Percentiles rank a stretch among this genome's conserved stretches.
phyloP scores from a whole-genome alignment of 208 protist species.

The Leishmania major region DNA sequence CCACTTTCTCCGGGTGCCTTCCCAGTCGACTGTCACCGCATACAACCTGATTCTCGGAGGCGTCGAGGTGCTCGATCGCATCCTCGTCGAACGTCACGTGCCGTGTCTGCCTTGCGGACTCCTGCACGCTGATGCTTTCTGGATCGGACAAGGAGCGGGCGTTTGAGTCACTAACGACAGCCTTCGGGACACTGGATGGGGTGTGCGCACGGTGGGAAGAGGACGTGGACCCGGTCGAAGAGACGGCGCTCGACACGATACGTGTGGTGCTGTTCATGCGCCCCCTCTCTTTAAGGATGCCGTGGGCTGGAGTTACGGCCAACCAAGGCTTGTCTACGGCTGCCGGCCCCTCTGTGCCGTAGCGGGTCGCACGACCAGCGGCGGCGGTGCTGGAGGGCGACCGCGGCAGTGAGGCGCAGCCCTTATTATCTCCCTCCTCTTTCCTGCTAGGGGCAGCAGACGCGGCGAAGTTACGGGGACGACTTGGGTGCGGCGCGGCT shows the following conservation, averaged over 20 bases:
- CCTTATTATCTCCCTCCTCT: not conserved
- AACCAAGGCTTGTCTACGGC: constrained; percentile 10
- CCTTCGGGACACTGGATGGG: not conserved
- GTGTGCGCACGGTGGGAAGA: not conserved
- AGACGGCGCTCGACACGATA: not conserved
- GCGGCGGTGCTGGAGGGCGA: not conserved
- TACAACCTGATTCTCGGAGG: constrained; percentile 2
- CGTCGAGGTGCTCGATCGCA: constrained; percentile 8
- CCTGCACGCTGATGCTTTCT: not conserved
- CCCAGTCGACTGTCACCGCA: constrained; percentile 11
- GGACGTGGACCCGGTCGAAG: not conserved
- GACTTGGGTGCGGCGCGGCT: not conserved
- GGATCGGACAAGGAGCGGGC: not conserved
- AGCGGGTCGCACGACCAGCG: too few relatives aligned
- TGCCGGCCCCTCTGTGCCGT: not conserved
- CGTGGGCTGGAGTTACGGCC: not conserved
- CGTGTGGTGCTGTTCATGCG: not conserved
- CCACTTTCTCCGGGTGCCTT: not conserved
- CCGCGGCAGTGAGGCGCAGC: not conserved
- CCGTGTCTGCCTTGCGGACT: not conserved
- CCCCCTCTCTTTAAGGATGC: constrained; percentile 12
- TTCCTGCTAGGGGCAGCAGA: not conserved
- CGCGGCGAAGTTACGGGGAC: too few relatives aligned
- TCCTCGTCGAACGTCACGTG: constrained; percentile 31
- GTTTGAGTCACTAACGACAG: not conserved